Base-by-base conservation (phyloP, 129 eudicot species). In the Pittosporum tobira region DNA sequence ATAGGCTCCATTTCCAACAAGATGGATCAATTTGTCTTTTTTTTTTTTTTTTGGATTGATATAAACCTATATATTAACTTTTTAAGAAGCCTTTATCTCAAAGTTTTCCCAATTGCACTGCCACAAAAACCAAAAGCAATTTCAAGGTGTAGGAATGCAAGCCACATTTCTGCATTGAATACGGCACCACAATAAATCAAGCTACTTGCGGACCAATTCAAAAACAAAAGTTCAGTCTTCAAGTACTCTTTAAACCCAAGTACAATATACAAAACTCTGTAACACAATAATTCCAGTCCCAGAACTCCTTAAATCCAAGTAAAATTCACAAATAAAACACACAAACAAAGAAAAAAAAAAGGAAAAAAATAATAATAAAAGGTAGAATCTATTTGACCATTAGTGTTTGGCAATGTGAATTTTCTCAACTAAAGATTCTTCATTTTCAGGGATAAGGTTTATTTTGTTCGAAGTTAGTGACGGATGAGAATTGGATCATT, bases 1-100 rank as follows among this genome's bases (percentile, higher is more conserved):
- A 86, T 21, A 21, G 98, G 82, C 70, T 86, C 98, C 98, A 91
- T 91, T 34, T 38, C 7, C 49, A 71, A 42, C 2, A 7, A 21
- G 8, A 5, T 31, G 27, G 0, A 55, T 19, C 26, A n/a, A 23
- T 54, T 29, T 2, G n/a, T 15, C 59, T 43, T 18, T 6, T 16
- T 54, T 16, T 29, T 2, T 16, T 15, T 43, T 43, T 18, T 6
- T 16, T 54, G 6, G 21, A 6, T 4, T 15, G 1, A 51, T 8
- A 40, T 40, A 40, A 40, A 40, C 5, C 3, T 54, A 18, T 7
- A 8, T 54, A 40, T 1, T 14, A 1, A 54, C 20, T 9, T n/a
- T 15, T 8, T 27, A 29, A 8, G 23, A 53, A 55, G 61, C 44
- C 9, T 31, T 3, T 29, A 18, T 22, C 45, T 31, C 40, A 28